phyloP scores from a whole-genome alignment of 1,284 basidiomycete species.

The Ganoderma multipileum region DNA sequence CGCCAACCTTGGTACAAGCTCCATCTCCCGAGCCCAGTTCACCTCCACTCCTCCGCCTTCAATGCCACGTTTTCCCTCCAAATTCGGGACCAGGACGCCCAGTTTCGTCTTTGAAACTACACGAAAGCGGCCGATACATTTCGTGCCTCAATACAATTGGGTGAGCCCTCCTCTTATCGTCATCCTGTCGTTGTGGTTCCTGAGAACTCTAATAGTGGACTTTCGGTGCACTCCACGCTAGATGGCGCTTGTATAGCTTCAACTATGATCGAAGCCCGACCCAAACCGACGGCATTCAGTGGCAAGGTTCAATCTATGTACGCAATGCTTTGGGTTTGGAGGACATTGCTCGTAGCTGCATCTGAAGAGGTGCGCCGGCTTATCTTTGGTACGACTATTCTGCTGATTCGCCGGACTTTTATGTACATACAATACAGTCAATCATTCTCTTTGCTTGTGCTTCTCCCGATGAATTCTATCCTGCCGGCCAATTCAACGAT shows the following conservation, averaged over 20 bases:
- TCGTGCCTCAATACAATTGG: constrained; percentile 62
- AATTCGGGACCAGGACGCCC: constrained; percentile 45
- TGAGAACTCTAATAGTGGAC: constrained; percentile 27
- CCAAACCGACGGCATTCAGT: constrained; percentile 2
- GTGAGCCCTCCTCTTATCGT: constrained; percentile 43
- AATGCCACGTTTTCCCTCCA: constrained; percentile 61
- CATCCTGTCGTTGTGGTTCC: background rate
- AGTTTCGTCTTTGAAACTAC: constrained; percentile 51
- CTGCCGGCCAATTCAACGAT: constrained; percentile 38
- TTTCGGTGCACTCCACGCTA: constrained; percentile 34
- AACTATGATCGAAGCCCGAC: constrained; percentile 18
- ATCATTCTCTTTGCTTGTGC: constrained; percentile 52
- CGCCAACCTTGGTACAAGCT: constrained; percentile 41
- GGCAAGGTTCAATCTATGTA: constrained; percentile 34
- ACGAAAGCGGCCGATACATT: constrained; percentile 51
- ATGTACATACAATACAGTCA: constrained; percentile 24
- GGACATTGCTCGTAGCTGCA: constrained; percentile 46
- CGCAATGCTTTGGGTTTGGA: constrained; percentile 56
- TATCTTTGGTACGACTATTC: constrained; percentile 10
- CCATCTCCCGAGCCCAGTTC: constrained; percentile 18
- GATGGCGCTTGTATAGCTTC: constrained; percentile 38
- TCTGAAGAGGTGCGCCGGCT: constrained; percentile 51
- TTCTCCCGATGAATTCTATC: constrained; percentile 47
- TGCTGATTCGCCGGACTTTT: constrained; percentile 7
- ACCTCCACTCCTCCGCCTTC: constrained; percentile 44